Evolutionary conservation across 2,329 filamentous ascomycete genomes (phyloP).

Genomic region (Sclerotinia borealis): DNA sequence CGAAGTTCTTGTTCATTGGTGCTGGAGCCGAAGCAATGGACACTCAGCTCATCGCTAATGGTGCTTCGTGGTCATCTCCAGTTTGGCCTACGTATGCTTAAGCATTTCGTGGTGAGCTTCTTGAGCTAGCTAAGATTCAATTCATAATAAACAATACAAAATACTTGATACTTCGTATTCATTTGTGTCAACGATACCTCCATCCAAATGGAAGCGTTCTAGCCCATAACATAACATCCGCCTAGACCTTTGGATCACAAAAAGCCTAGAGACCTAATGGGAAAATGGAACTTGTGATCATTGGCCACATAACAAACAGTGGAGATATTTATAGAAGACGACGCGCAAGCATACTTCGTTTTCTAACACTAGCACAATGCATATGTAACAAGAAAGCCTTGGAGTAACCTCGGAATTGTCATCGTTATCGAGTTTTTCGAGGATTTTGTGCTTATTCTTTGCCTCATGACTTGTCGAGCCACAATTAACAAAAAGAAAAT

Average conservation of each 20-base stretch:
- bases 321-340: background rate
- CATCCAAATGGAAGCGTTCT: background rate
- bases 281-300: background rate
- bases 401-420: background rate
- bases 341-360: background rate
- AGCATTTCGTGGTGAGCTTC: background rate
- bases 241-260: background rate
- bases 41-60: slow-evolving; percentile 17
- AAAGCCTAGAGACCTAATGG: background rate
- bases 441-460: background rate
- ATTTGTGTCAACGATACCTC: background rate
- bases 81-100: slow-evolving; percentile 18
- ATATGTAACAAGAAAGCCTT: background rate
- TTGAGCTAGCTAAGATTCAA: background rate
- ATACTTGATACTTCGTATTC: background rate
- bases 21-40: slow-evolving; percentile 18
- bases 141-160: background rate
- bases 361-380: background rate
- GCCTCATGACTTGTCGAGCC: background rate
- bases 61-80: slow-evolving; percentile 16
- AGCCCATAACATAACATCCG: too few species aligned
- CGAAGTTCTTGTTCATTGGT: slow-evolving; percentile 20
- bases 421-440: background rate
- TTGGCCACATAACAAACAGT: background rate
- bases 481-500: background rate